Evolutionary conservation across 306 rosid genomes (phyloP).

Genomic region (Elaeagnus macrophylla): DNA sequence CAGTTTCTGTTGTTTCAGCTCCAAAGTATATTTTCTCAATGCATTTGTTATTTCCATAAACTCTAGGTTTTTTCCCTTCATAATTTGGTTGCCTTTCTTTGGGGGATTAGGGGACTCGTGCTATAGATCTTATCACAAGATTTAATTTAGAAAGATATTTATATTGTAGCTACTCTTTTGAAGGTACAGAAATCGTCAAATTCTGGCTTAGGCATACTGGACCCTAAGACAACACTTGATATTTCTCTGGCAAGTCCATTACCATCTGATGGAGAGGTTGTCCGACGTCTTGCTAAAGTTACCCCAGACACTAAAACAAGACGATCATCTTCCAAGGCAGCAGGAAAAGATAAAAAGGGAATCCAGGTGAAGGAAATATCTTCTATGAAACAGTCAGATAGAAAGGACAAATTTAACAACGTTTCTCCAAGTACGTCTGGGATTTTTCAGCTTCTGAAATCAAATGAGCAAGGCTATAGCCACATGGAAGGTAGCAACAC

Average conservation of each 20-base stretch:
- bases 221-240: constrained; percentile 30
- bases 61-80: too few species aligned
- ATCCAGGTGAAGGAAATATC: constrained; percentile 33
- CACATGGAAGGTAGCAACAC: constrained; percentile 46
- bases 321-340: constrained; percentile 47
- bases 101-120: too few species aligned
- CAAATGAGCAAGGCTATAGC: constrained; percentile 61
- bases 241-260: constrained; percentile 34
- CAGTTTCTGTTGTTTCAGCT: constrained; percentile 30
- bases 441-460: constrained; percentile 62
- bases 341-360: constrained; percentile 61
- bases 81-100: too few species aligned
- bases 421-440: constrained; percentile 39
- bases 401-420: constrained; percentile 37
- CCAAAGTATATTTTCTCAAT: constrained; percentile 38
- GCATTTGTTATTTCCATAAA: constrained; percentile 15
- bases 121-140: too few species aligned
- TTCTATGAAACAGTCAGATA: constrained; percentile 35
- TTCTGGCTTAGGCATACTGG: constrained; percentile 31
- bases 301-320: constrained; percentile 60
- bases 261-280: constrained; percentile 37
- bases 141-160: too few species aligned
- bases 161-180: constrained; percentile 9
- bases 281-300: constrained; percentile 42
- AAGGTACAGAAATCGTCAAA: constrained; percentile 47